These are phyloP conservation scores for Aspergillus egyptiacus DNA, from an alignment of 495 filamentous ascomycete species.

Conservation along the genomic window DNA sequence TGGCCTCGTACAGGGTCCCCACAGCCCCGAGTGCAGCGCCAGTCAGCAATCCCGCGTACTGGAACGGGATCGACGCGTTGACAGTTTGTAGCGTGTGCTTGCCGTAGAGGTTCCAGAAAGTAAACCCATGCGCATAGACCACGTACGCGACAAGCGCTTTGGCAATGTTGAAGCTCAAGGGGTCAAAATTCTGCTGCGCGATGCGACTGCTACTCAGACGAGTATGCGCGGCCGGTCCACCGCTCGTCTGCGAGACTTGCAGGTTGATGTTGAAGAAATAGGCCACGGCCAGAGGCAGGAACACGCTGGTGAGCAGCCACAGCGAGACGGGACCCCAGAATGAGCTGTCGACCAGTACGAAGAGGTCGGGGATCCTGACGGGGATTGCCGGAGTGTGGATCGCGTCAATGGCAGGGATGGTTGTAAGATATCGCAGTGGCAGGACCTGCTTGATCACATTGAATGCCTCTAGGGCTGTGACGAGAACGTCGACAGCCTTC, in stretches of 20 bases:
- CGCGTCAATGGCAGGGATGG: conserved; percentile 53
- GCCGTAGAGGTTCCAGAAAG: conserved; percentile 57
- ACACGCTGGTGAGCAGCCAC: conserved; percentile 67
- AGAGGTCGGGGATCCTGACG: conserved; percentile 73
- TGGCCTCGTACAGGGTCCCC: conserved; percentile 74
- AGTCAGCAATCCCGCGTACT: conserved; percentile 62
- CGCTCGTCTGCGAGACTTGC: conserved; percentile 26
- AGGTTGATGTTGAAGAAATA: conserved; percentile 84
- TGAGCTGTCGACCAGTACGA: conserved; percentile 62
- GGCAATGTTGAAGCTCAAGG: conserved; percentile 79
- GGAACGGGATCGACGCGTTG: conserved; percentile 61
- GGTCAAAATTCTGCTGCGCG: conserved; percentile 63
- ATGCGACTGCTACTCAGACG: conserved; percentile 20
- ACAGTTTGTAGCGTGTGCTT: conserved; percentile 54
- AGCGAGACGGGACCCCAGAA: conserved; percentile 82
- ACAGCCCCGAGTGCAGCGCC: conserved; percentile 66
- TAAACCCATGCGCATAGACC: conserved; percentile 66
- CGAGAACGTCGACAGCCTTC: conserved; percentile 60
- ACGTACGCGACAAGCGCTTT: conserved; percentile 76
- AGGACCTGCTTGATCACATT: conserved; percentile 38
- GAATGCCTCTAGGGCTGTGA: conserved; percentile 56
- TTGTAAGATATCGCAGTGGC: conserved; percentile 63
- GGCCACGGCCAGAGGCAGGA: conserved; percentile 62
- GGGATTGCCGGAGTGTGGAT: conserved; percentile 37
- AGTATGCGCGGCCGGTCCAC: conserved; percentile 18